Conservation (phyloP, 2,329 filamentous ascomycete genomes). For the Colletotrichum salicis region DNA sequence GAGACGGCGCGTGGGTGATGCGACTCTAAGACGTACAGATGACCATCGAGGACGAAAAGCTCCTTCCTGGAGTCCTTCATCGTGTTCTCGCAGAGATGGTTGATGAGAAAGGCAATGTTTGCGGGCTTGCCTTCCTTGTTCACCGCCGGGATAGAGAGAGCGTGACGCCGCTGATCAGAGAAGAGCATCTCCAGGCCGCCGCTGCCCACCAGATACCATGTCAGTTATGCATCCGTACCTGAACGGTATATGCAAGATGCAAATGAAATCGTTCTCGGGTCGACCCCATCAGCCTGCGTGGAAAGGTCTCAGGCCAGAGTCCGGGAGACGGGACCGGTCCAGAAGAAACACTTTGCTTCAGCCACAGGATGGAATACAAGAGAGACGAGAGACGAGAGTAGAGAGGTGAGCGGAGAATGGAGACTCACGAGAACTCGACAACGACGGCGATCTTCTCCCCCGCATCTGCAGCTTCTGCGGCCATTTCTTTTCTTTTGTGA, state of each 20-base stretch:
- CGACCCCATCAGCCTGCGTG: constrained; percentile 3
- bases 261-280: not conserved
- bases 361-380: not conserved
- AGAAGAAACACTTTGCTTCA: constrained; percentile 2
- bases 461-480: constrained; percentile 30
- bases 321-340: not conserved
- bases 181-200: constrained; percentile 97
- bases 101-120: constrained; percentile 80
- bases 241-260: constrained; percentile 7
- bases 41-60: constrained; percentile 86
- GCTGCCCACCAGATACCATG: constrained; percentile 54
- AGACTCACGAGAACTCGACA: constrained; percentile 74
- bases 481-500: constrained; percentile 24
- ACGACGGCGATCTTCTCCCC: constrained; percentile 63
- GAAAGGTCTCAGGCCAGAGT: not conserved
- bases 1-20: constrained; percentile 29
- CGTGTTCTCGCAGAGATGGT: constrained; percentile 79
- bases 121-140: constrained; percentile 69
- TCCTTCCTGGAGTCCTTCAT: constrained; percentile 91
- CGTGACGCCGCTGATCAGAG: constrained; percentile 80
- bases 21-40: constrained; percentile 74
- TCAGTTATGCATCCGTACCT: constrained; percentile 19
- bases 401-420: not conserved
- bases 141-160: constrained; percentile 72
- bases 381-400: not conserved